These are phyloP conservation scores for Strobilomyces confusus DNA, from an alignment of 768 basidiomycete species.

Conservation along the genomic window DNA sequence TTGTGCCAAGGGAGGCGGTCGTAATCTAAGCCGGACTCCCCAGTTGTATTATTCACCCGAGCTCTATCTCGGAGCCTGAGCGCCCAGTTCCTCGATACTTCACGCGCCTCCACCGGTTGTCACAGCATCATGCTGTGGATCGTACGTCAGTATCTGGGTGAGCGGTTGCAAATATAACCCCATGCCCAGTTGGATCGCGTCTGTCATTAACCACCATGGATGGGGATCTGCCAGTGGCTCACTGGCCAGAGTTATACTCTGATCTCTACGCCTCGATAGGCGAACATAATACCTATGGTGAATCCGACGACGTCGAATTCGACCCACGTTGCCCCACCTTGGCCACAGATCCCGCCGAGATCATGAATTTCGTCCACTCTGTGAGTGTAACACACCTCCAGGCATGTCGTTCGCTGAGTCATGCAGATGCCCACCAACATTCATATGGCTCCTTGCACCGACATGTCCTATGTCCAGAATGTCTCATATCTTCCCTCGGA, in stretches of 20 bases:
- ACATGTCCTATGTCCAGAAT: background rate
- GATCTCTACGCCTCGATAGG: background rate
- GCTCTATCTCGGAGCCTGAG: background rate
- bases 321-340: background rate
- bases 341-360: background rate
- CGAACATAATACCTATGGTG: background rate
- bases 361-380: background rate
- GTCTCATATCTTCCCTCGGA: background rate
- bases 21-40: background rate
- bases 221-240: background rate
- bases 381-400: slow-evolving; percentile 12
- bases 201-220: slow-evolving; percentile 15
- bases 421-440: slow-evolving; percentile 3
- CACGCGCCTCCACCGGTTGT: background rate
- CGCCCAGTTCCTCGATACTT: background rate
- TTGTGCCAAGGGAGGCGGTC: background rate
- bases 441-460: background rate
- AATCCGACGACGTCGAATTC: background rate
- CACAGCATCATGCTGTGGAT: slow-evolving; percentile 28
- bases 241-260: slow-evolving; percentile 8
- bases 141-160: background rate
- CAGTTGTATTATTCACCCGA: background rate
- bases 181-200: background rate
- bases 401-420: background rate
- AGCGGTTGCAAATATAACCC: slow-evolving; percentile 13